Evolutionary conservation across 2,329 filamentous ascomycete genomes (phyloP).

Genomic region (Dothideomycetes sp.): DNA sequence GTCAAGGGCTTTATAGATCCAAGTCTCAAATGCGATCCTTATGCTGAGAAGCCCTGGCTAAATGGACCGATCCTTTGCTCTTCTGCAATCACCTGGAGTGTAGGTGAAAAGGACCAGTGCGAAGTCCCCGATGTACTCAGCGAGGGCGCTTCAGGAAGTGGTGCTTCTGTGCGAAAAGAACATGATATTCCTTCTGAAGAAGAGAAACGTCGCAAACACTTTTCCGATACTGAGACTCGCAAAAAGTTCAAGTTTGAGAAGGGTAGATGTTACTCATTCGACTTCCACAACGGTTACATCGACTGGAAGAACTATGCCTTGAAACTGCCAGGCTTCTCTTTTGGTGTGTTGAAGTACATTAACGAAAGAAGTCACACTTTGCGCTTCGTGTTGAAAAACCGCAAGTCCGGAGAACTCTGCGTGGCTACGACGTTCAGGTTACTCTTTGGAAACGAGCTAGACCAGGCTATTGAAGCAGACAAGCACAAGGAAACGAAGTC

Average conservation of each 20-base stretch:
- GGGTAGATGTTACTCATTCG: constrained; percentile 35
- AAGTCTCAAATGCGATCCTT: constrained; percentile 77
- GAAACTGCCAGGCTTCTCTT: constrained; percentile 36
- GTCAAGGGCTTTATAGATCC: constrained; percentile 89
- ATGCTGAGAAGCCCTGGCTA: constrained; percentile 75
- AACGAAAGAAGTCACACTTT: constrained; percentile 38
- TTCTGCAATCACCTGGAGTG: constrained; percentile 9
- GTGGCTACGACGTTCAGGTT: constrained; percentile 39
- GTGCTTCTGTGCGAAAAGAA: constrained; percentile 23
- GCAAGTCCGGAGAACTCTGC: constrained; percentile 31
- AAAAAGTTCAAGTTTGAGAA: constrained; percentile 34
- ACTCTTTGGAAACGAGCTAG: constrained; percentile 35
- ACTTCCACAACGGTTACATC: constrained; percentile 42
- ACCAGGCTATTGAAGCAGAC: constrained; percentile 26
- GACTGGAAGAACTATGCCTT: constrained; percentile 39
- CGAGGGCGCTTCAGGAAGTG: constrained; percentile 34
- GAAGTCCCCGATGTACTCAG: constrained; percentile 22
- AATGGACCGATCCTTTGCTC: constrained; percentile 54
- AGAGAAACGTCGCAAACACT: constrained; percentile 38
- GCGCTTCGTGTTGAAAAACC: constrained; percentile 38
- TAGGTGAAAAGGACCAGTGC: constrained; percentile 19
- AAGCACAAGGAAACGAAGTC: too few species aligned
- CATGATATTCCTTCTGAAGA: constrained; percentile 30
- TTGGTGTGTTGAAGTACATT: constrained; percentile 38
- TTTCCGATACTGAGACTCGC: constrained; percentile 29